A percentile compares a stretch with the other conserved stretches of the same genome.
These are phyloP conservation scores for Phyllosticta paracitricarpa DNA, from an alignment of 2,329 filamentous ascomycete genomes.

Conservation along the genomic window DNA sequence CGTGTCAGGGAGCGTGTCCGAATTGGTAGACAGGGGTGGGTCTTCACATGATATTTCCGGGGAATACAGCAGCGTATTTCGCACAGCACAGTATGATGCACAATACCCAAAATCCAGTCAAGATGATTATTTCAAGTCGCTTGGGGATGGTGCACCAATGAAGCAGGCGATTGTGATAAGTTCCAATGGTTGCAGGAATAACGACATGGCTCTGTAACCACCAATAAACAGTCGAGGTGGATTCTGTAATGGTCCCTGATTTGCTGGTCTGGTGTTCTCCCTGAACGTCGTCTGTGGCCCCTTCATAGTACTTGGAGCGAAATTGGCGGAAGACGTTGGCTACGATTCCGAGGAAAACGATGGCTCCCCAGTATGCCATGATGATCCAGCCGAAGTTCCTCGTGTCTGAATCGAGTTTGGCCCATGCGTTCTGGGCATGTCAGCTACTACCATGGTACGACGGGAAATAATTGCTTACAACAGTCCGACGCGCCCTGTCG, in stretches of 20 bases:
- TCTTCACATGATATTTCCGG: constrained; percentile 40
- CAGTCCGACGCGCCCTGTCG: background rate
- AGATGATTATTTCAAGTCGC: constrained; percentile 36
- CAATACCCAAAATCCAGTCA: constrained; percentile 35
- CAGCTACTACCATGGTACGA: background rate
- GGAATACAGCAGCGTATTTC: constrained; percentile 34
- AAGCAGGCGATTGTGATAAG: constrained; percentile 31
- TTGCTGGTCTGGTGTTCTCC: background rate
- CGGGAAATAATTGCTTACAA: background rate
- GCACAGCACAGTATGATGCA: constrained; percentile 34
- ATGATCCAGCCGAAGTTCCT: background rate
- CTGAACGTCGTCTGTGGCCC: constrained; percentile 11
- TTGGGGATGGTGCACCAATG: constrained; percentile 39
- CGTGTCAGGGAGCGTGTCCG: background rate
- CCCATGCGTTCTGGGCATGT: background rate
- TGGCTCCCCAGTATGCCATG: constrained; percentile 28
- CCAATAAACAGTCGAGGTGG: constrained; percentile 14
- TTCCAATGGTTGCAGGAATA: constrained; percentile 34
- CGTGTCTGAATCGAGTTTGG: background rate
- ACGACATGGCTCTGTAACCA: constrained; percentile 32
- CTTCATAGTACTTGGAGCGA: constrained; percentile 10
- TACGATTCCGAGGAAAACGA: constrained; percentile 26
- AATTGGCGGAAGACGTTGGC: constrained; percentile 20
- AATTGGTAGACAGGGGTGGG: background rate
- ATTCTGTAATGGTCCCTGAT: background rate